These are phyloP conservation scores for Penicillium roqueforti DNA, from an alignment of 495 filamentous ascomycete species.

Conservation along the genomic window DNA sequence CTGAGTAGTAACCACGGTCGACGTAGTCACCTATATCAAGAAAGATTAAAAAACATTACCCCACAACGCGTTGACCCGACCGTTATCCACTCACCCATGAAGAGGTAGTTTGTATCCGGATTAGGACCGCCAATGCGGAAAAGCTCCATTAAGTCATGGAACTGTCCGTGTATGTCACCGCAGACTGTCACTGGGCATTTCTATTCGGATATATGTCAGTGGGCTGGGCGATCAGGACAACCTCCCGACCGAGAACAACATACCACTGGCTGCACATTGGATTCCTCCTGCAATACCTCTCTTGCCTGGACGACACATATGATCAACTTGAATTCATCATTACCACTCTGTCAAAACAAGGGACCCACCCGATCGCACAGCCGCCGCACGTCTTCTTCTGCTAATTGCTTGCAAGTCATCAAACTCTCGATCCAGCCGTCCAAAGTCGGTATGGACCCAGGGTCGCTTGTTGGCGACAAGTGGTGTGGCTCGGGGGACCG, in stretches of 20 bases:
- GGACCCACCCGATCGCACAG: conserved; percentile 90
- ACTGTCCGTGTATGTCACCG: conserved; percentile 91
- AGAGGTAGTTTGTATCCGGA: conserved; percentile 91
- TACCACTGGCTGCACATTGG: conserved; percentile 98
- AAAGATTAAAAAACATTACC: not conserved
- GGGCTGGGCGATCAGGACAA: conserved; percentile 7
- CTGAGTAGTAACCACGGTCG: conserved; percentile 94
- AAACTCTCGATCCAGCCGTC: conserved; percentile 98
- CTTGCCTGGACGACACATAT: conserved; percentile 58
- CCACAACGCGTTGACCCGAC: conserved; percentile 15
- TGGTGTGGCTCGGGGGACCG: conserved; percentile 78
- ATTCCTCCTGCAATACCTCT: conserved; percentile 95
- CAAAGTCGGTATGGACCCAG: conserved; percentile 83
- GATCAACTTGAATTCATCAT: conserved; percentile 15
- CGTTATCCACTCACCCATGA: conserved; percentile 68
- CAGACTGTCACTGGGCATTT: conserved; percentile 94
- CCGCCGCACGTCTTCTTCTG: conserved; percentile 89
- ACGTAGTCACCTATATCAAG: conserved; percentile 77
- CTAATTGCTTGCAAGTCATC: conserved; percentile 98
- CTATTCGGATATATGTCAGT: conserved; percentile 44
- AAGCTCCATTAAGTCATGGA: conserved; percentile 91
- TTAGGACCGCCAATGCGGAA: conserved; percentile 91
- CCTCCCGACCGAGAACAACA: conserved; percentile 38
- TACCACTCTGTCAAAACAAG: not conserved
- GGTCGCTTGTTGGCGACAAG: conserved; percentile 68